Conservation (phyloP, 2,329 filamentous ascomycete species). For the Thyridium curvatum region DNA sequence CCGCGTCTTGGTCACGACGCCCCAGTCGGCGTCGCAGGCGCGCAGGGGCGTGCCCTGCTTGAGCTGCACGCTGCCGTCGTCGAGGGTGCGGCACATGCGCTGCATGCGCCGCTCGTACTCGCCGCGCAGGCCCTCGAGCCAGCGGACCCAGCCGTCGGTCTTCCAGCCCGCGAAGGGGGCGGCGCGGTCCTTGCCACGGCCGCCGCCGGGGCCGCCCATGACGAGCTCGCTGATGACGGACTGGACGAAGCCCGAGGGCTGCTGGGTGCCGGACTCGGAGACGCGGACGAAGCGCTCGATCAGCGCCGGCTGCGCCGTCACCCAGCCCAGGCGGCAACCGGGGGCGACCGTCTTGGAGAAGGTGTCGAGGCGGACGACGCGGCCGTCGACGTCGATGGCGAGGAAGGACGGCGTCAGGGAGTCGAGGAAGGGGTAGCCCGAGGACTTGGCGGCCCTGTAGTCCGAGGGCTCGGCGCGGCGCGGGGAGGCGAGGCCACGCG, state of each 20-base stretch:
- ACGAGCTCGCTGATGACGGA: conserved; percentile 71
- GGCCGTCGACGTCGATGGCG: conserved; percentile 74
- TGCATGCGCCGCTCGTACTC: conserved; percentile 83
- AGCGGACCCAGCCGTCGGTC: conserved; percentile 80
- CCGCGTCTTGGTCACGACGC: conserved; percentile 65
- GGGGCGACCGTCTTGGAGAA: conserved; percentile 92
- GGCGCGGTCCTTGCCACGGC: conserved; percentile 29
- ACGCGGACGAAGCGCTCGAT: conserved; percentile 65
- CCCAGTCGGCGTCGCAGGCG: conserved; percentile 56
- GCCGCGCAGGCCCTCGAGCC: conserved; percentile 78
- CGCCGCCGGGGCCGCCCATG: conserved; percentile 55
- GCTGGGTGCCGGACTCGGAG: conserved; percentile 71
- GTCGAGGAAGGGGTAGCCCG: conserved; percentile 75
- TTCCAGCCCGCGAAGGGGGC: conserved; percentile 59
- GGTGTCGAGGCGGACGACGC: conserved; percentile 84
- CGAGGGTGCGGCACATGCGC: conserved; percentile 67
- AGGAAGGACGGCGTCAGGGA: conserved; percentile 79
- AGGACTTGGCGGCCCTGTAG: conserved; percentile 26
- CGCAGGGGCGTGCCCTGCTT: conserved; percentile 50
- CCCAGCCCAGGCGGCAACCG: conserved; percentile 84
- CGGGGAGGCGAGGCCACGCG: conserved; percentile 28
- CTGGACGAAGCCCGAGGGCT: conserved; percentile 87
- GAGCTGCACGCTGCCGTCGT: conserved; percentile 59
- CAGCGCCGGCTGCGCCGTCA: conserved; percentile 75
- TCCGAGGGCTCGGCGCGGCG: conserved; percentile 19